Evolutionary conservation across 2,329 filamentous ascomycete genomes (phyloP).

Genomic region (Pseudogymnoascus sp.): DNA sequence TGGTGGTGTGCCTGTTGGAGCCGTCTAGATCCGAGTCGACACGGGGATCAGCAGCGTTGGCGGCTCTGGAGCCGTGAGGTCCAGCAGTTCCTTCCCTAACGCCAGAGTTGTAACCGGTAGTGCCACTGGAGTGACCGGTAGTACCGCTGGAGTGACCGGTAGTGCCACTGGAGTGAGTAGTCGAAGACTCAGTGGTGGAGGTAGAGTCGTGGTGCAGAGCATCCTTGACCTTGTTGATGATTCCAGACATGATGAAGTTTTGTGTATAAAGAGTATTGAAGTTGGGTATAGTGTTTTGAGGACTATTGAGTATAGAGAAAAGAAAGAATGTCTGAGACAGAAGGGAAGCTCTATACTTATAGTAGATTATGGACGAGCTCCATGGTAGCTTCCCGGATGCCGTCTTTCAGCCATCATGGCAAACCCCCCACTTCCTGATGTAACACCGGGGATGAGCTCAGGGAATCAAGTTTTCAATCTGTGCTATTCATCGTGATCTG

Average conservation of each 20-base stretch:
- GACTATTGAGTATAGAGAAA: constrained; percentile 3
- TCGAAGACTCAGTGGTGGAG: constrained; percentile 13
- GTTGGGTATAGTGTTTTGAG: constrained; percentile 5
- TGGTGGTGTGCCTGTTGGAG: constrained; percentile 4
- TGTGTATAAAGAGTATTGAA: constrained; percentile 5
- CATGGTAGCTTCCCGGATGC: not conserved
- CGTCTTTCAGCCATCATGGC: not conserved
- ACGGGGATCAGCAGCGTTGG: constrained; percentile 32
- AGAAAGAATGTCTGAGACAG: not conserved
- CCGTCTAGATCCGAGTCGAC: constrained; percentile 22
- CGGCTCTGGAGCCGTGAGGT: constrained; percentile 30
- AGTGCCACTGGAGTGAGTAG: constrained; percentile 5
- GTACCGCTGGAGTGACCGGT: constrained; percentile 20
- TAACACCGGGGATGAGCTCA: not conserved
- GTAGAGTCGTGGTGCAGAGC: constrained; percentile 28
- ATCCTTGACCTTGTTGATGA: constrained; percentile 41
- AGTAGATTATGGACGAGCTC: not conserved
- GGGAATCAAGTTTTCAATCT: constrained; percentile 6
- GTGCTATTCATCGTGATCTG: not conserved
- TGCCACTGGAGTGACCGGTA: constrained; percentile 7
- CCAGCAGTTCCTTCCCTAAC: constrained; percentile 23
- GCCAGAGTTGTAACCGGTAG: constrained; percentile 23
- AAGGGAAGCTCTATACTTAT: constrained; percentile 1
- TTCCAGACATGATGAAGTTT: constrained; percentile 34
- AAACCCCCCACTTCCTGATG: constrained; percentile 4